Percentiles rank a stretch among this genome's conserved stretches.
Conservation (phyloP, 805 yeast species). For the Pichia membranifaciens region DNA sequence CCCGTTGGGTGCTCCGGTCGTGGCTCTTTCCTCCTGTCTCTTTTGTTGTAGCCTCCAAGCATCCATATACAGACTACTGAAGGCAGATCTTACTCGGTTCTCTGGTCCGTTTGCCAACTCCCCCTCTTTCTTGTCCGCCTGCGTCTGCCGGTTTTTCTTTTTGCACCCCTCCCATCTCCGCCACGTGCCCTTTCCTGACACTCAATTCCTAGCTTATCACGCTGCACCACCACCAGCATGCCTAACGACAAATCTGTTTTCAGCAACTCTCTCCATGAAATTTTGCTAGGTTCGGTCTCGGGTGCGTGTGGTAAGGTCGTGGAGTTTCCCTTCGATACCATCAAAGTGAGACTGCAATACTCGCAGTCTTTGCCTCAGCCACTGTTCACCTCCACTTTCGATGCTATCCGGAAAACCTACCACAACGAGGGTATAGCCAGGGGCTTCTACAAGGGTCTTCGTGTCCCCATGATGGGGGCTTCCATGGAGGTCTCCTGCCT, state of each 20-base stretch:
- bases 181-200: neutral
- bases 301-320: conserved; percentile 81
- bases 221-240: neutral
- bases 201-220: too few species aligned
- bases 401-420: conserved; percentile 60
- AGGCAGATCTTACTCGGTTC: too few species aligned
- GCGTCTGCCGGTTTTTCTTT: neutral
- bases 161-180: neutral
- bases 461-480: conserved; percentile 84
- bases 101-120: too few species aligned
- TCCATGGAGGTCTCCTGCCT: conserved; percentile 82
- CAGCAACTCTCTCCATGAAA: conserved; percentile 33
- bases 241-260: conserved; percentile 14
- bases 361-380: conserved; percentile 56
- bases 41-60: too few species aligned
- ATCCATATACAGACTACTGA: too few species aligned
- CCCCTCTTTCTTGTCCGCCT: neutral
- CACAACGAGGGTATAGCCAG: conserved; percentile 56
- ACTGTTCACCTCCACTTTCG: conserved; percentile 52
- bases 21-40: too few species aligned
- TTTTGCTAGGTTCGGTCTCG: conserved; percentile 49
- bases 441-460: conserved; percentile 76
- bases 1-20: too few species aligned
- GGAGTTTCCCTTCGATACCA: conserved; percentile 91
- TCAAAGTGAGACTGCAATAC: conserved; percentile 75